Conservation (phyloP, 208 protist genomes). For the Tetramitus jugosus region DNA sequence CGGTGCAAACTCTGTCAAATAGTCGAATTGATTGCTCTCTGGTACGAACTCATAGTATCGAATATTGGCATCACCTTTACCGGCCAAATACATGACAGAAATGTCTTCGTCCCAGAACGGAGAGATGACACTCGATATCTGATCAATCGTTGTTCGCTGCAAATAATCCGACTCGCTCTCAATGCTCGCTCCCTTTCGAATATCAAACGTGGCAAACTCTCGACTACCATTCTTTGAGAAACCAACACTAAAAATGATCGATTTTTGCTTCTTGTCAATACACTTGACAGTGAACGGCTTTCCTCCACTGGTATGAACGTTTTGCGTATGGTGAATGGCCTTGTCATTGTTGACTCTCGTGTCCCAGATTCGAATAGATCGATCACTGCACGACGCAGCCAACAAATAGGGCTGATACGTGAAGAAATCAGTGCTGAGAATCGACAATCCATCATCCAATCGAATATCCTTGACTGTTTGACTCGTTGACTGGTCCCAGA, state of each 20-base stretch:
- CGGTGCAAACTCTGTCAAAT: slow-evolving; percentile 57
- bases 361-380: background rate
- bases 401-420: too few species aligned
- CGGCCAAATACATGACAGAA: slow-evolving; percentile 79
- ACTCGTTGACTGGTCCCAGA: background rate
- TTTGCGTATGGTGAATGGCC: too few species aligned
- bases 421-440: background rate
- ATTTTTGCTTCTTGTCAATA: too few species aligned
- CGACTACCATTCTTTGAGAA: slow-evolving; percentile 68
- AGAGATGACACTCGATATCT: slow-evolving; percentile 73
- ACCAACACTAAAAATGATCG: slow-evolving; percentile 71
- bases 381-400: too few species aligned
- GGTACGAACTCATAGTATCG: slow-evolving; percentile 82
- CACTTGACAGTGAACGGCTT: too few species aligned
- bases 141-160: slow-evolving; percentile 62
- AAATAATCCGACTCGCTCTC: too few species aligned
- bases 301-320: too few species aligned
- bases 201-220: slow-evolving; percentile 80
- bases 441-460: too few species aligned
- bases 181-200: slow-evolving; percentile 49
- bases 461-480: too few species aligned
- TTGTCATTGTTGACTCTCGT: background rate
- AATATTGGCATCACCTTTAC: slow-evolving; percentile 87
- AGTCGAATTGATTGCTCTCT: slow-evolving; percentile 49
- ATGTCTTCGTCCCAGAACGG: slow-evolving; percentile 88